Conservation (phyloP, 78 protist species). For the Cavenderia fasciculata region DNA sequence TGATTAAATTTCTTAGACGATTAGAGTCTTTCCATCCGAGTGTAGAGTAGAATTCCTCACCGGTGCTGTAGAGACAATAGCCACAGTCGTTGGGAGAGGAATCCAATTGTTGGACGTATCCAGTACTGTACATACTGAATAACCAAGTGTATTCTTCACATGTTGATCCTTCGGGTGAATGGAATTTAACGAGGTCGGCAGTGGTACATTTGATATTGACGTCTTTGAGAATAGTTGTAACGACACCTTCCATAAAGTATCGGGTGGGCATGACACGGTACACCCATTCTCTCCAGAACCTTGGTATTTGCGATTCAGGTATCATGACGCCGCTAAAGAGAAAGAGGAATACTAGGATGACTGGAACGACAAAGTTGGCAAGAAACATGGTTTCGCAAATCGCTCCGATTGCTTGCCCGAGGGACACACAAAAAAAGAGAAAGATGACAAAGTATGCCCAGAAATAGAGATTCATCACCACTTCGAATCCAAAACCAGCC, state of each 20-base stretch:
- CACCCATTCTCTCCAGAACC: conserved; percentile 13
- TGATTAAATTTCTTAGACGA: conserved; percentile 46
- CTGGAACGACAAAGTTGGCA: conserved; percentile 1
- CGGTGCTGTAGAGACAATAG: conserved; percentile 32
- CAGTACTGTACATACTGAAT: not conserved
- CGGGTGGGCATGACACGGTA: conserved; percentile 27
- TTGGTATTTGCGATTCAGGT: conserved; percentile 3
- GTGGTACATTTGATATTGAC: not conserved
- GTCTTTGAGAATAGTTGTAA: conserved; percentile 13
- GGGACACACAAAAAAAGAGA: conserved; percentile 1
- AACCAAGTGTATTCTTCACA: not conserved
- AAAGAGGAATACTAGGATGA: conserved; percentile 25
- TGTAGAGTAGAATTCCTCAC: conserved; percentile 35
- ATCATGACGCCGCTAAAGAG: conserved; percentile 59
- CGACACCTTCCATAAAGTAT: conserved; percentile 52
- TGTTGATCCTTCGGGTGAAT: not conserved
- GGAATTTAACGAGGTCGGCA: conserved; percentile 21
- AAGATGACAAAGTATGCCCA: conserved; percentile 30
- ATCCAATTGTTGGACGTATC: not conserved
- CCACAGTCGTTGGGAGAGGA: not conserved
- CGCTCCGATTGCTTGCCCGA: conserved; percentile 60
- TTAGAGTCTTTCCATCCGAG: conserved; percentile 10
- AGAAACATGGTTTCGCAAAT: not conserved
- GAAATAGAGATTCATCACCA: not conserved
- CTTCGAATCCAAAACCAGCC: conserved; percentile 27